Base-by-base conservation (phyloP, 2,329 filamentous ascomycete genomes). In the Pyricularia pennisetigena region DNA sequence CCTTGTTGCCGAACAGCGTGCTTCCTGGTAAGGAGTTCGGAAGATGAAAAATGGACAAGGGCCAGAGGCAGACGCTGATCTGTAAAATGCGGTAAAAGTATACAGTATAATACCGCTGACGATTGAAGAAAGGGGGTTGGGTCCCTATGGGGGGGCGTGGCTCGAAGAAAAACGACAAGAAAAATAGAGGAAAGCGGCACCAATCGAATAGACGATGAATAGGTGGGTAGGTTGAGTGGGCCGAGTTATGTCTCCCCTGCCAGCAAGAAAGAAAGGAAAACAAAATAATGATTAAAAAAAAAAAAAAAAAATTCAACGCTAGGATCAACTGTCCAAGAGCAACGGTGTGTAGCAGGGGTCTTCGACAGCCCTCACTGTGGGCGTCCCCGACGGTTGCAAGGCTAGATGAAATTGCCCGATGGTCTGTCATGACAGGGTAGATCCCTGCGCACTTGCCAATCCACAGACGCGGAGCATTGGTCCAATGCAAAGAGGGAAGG, bases 371-470 rank as follows among this genome's bases (percentile, higher is more conserved):
- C 69, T 71, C 68, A 69, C 69, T 66, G 68, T 70, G 67, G 70
- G 62, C 66, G 41, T 70, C 63, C 69, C 68, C 57, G 73, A 75
- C 74, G 74, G 74, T 76, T 78, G 73, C 75, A 74, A 75, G 75
- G 76, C 74, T 74, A 79, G 77, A 79, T 79, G 75, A 79, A 80
- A 80, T 80, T 80, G 78, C 76, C 78, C 78, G 78, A 79, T 78
- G 74, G 73, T 74, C 71, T 71, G 72, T 73, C 68, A 70, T 68
- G 73, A 73, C 73, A 73, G 72, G 76, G 75, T 72, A 72, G 65
- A 71, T 73, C 76, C 74, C 74, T 74, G 71, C 71, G 73, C 72
- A 73, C 70, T 74, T 77, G 71, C 72, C 73, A 74, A 75, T 72
- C 41, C 20, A 74, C 74, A 75, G 76, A 71, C 70, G 70, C 69